Conservation (phyloP, 345 rosid genomes). For the Camelina neglecta region DNA sequence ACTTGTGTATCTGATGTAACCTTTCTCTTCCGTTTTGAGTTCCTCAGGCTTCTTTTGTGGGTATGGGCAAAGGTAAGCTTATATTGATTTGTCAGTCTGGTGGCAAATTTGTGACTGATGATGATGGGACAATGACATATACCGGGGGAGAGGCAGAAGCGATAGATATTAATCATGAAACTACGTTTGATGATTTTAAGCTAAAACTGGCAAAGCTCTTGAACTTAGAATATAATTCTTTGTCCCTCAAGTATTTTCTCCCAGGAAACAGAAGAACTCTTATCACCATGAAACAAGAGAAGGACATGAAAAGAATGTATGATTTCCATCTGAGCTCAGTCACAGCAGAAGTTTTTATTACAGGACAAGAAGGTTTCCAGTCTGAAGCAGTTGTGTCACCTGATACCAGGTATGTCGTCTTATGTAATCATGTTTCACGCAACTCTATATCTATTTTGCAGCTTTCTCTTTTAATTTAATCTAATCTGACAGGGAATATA, state of each 20-base stretch:
- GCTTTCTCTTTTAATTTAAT: neutral
- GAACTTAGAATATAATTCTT: slow-evolving; percentile 62
- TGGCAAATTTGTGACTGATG: slow-evolving; percentile 68
- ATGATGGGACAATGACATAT: slow-evolving; percentile 73
- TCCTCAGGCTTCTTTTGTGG: slow-evolving; percentile 25
- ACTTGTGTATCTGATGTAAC: slow-evolving; percentile 16
- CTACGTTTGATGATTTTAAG: slow-evolving; percentile 71
- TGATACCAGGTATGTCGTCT: slow-evolving; percentile 54
- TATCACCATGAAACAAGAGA: slow-evolving; percentile 72
- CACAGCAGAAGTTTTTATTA: slow-evolving; percentile 75
- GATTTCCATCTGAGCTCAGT: slow-evolving; percentile 67
- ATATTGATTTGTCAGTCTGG: slow-evolving; percentile 86
- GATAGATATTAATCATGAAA: slow-evolving; percentile 67
- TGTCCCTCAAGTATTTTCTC: slow-evolving; percentile 87
- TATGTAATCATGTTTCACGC: neutral
- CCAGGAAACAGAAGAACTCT: slow-evolving; percentile 77
- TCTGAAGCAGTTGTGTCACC: slow-evolving; percentile 41
- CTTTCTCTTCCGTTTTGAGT: neutral
- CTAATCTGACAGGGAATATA: neutral
- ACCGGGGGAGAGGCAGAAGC: slow-evolving; percentile 90
- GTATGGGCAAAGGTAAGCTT: slow-evolving; percentile 85
- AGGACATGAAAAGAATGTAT: slow-evolving; percentile 82
- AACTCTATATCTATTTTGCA: neutral
- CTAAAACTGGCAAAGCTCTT: slow-evolving; percentile 72
- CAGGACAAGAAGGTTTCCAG: slow-evolving; percentile 66